phyloP scores from a whole-genome alignment of 768 basidiomycete genomes.

The Candolleomyces efflorescens region DNA sequence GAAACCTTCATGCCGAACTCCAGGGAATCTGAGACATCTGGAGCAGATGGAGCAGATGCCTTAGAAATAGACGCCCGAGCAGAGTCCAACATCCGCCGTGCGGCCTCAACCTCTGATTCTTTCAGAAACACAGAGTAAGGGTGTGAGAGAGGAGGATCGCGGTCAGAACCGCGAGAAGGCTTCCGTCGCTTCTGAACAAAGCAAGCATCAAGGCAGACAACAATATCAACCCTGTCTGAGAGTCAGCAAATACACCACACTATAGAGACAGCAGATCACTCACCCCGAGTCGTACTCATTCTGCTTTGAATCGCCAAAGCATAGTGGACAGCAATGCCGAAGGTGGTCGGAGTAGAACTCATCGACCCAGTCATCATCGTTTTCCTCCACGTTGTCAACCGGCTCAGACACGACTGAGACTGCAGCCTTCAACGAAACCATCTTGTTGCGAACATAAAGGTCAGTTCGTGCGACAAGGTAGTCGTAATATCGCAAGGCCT shows the following conservation, averaged over 20 bases:
- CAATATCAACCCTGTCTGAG: background rate
- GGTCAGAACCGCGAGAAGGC: conserved; percentile 3
- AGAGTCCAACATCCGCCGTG: conserved; percentile 16
- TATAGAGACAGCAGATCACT: background rate
- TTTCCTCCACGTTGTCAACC: background rate
- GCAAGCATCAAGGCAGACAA: conserved; percentile 14
- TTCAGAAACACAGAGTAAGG: conserved; percentile 19
- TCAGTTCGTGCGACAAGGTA: background rate
- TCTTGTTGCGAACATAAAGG: too few relatives aligned
- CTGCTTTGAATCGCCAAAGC: background rate
- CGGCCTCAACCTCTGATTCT: conserved; percentile 12
- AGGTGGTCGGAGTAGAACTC: background rate
- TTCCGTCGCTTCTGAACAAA: conserved; percentile 12
- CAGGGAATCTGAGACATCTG: conserved; percentile 7
- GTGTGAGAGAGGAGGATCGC: conserved; percentile 15
- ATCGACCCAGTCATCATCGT: background rate
- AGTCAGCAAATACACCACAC: background rate
- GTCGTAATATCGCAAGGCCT: background rate
- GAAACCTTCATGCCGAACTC: conserved; percentile 22
- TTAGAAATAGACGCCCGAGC: conserved; percentile 3
- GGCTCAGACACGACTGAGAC: background rate
- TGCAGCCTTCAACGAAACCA: background rate
- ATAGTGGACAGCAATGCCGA: background rate
- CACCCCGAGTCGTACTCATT: background rate
- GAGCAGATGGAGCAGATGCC: background rate